Evolutionary conservation across 306 rosid species (phyloP).

Genomic region (Carpinus viminea): DNA sequence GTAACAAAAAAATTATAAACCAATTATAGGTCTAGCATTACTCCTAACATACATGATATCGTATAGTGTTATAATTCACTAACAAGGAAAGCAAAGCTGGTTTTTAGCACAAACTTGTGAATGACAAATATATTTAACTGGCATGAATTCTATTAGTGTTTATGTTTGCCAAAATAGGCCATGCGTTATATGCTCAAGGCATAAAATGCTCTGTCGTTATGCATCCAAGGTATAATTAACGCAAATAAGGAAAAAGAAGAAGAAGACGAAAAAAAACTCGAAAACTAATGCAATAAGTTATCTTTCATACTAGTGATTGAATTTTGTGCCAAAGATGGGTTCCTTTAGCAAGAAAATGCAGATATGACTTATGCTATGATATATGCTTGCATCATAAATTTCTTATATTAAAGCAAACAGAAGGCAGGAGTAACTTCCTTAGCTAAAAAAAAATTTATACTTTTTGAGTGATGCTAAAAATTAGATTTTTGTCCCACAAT

Average conservation of each 20-base stretch:
- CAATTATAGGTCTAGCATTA: too few species aligned
- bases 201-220: background rate
- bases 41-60: background rate
- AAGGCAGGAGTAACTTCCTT: background rate
- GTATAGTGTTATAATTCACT: background rate
- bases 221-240: background rate
- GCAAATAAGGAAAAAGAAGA: background rate
- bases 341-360: conserved; percentile 7
- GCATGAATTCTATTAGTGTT: background rate
- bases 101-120: background rate
- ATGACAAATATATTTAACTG: background rate
- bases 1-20: too few species aligned
- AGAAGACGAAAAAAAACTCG: too few species aligned
- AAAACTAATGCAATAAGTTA: background rate
- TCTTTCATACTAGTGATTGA: background rate
- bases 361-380: conserved; percentile 3
- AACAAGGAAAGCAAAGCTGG: conserved; percentile 1
- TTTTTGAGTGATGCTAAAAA: background rate
- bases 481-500: too few species aligned
- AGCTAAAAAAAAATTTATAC: background rate
- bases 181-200: background rate
- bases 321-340: background rate
- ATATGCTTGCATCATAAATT: background rate
- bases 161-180: background rate
- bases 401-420: conserved; percentile 2